Base-by-base conservation (phyloP, 768 basidiomycete species). In the Nevesoporus exiguus region DNA sequence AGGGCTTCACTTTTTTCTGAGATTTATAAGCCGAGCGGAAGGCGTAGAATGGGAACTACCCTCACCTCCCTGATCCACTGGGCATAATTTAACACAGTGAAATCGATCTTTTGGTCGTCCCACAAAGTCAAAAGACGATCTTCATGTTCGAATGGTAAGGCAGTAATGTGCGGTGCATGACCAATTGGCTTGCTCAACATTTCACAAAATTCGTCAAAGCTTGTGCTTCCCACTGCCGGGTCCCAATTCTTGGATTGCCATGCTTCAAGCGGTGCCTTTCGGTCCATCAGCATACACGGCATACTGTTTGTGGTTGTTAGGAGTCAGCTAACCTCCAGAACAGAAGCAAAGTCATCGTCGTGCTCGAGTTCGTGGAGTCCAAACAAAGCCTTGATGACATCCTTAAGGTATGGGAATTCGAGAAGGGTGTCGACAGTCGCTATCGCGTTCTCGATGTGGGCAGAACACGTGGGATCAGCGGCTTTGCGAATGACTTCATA, bases 241-340 rank as follows among this genome's bases (percentile, higher is more conserved):
- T 96, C 88, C 95, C 94, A 98, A 65, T 86, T 86, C 69, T 87
- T 88, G 0, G 75, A 77, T 73, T 98, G 95, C 90, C 93, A 96
- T 7, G 69, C 72, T 1, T 79, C 80, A 25, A 93, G 74, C 3
- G 90, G 87, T 40, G 59, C 65, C 80, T 90, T 42, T 41, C 27
- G 48, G 27, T 51, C 22, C 17, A 24, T 52, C 13, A 57, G 54
- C 27, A 47, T 48, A 22, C 11, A 31, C 5, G 4, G 17, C 15
- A 36, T 17, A 21, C 27, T 33, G 3, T 30, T 58, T 66, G 62
- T 61, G 65, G 71, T n/a, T 47, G 30, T 34, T 2, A 8, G 34
- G 29, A 36, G 5, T 57, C 15, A 50, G 34, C 77, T 60, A 19
- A 88, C 85, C 71, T 80, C 74, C 15, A 94, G 70, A 0, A 90